Conservation (phyloP, 1,284 basidiomycete species). For the Irpex sp. region DNA sequence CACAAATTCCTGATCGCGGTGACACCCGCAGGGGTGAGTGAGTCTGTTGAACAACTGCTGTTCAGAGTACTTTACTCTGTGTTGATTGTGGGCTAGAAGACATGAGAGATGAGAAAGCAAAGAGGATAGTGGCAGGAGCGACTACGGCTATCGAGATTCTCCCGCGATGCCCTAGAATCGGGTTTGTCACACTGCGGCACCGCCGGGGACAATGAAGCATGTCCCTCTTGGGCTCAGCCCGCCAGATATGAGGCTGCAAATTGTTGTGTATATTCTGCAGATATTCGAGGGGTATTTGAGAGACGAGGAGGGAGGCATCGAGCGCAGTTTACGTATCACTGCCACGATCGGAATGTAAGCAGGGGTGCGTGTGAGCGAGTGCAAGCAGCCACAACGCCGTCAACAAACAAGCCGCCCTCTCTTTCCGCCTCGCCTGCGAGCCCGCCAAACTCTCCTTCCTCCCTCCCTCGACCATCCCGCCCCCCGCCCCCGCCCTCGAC, state of each 20-base stretch:
- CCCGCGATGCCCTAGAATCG: slow-evolving; percentile 1
- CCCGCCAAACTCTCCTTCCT: slow-evolving; percentile 20
- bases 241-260: not conserved
- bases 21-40: no score
- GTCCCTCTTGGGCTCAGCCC: not conserved
- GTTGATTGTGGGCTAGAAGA: not conserved
- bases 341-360: slow-evolving; percentile 10
- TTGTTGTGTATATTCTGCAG: not conserved
- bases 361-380: slow-evolving; percentile 12
- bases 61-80: no score
- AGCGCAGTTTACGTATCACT: slow-evolving; percentile 5
- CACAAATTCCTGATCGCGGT: no score
- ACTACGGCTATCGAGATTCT: slow-evolving; percentile 1
- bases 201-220: no score
- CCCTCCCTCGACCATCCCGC: slow-evolving; percentile 19
- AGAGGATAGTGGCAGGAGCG: not conserved
- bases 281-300: not conserved
- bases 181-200: not conserved
- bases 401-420: slow-evolving; percentile 12
- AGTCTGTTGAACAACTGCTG: no score
- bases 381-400: slow-evolving; percentile 13
- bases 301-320: not conserved
- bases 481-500: slow-evolving; percentile 15
- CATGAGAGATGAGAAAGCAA: not conserved
- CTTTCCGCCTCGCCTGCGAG: slow-evolving; percentile 10